Conservation (phyloP, 176 grass and related monocot genomes). For the Eleusine coracana region DNA sequence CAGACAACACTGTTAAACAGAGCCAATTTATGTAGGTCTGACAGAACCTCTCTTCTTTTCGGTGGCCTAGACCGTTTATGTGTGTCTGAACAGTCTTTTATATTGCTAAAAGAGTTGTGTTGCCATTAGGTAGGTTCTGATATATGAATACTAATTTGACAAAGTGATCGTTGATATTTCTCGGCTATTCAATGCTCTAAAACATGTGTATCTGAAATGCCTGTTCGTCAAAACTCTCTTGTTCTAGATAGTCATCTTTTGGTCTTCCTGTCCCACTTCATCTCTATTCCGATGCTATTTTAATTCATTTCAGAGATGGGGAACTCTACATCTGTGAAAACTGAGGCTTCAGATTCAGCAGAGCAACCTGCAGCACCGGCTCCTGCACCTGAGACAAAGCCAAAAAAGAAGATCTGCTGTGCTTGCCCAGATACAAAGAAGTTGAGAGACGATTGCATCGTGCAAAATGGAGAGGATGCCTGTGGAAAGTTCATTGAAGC, state of each 20-base stretch:
- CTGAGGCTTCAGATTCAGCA: background rate
- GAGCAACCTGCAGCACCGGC: conserved; percentile 17
- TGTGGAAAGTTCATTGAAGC: conserved; percentile 87
- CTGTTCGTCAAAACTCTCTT: background rate
- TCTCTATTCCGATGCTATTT: background rate
- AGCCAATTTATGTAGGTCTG: background rate
- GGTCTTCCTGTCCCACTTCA: background rate
- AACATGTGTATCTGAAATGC: background rate
- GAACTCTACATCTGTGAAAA: conserved; percentile 35
- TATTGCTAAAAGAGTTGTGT: background rate
- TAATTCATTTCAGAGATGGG: conserved; percentile 43
- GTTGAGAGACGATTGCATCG: conserved; percentile 72
- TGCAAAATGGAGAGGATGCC: conserved; percentile 71
- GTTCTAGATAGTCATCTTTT: background rate
- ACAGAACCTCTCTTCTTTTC: background rate
- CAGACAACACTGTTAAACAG: background rate
- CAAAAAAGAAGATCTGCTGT: conserved; percentile 95
- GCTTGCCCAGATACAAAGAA: conserved; percentile 75
- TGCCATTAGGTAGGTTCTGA: background rate
- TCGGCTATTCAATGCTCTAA: background rate
- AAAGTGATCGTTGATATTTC: background rate
- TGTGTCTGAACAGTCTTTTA: background rate
- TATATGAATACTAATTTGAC: background rate
- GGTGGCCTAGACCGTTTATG: background rate
- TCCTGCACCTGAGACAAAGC: conserved; percentile 50